Evolutionary conservation across 306 rosid species (phyloP).

Genomic region (Oemleria cerasiformis): DNA sequence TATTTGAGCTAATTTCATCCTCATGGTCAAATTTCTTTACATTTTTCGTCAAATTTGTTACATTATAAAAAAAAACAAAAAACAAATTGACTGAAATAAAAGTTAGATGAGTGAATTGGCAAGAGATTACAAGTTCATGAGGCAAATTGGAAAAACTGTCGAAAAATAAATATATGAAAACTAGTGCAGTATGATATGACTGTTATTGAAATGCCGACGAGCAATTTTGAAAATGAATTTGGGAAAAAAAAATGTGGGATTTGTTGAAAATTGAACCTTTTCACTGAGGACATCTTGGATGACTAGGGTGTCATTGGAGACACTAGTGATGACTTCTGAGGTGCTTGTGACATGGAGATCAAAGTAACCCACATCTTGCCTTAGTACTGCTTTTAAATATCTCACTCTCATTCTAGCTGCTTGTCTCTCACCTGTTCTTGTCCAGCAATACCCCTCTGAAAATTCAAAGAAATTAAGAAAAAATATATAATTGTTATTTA

Average conservation of each 20-base stretch:
- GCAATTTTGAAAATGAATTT: too few relatives aligned
- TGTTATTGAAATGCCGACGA: too few relatives aligned
- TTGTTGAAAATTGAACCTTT: slow-evolving; percentile 48
- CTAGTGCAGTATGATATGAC: too few relatives aligned
- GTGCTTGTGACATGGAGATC: slow-evolving; percentile 90
- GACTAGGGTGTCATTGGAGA: slow-evolving; percentile 74
- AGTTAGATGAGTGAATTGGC: too few relatives aligned
- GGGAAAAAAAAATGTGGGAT: background rate
- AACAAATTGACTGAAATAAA: too few relatives aligned
- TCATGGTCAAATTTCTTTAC: too few relatives aligned
- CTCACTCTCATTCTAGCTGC: slow-evolving; percentile 85
- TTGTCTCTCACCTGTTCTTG: slow-evolving; percentile 93
- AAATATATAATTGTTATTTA: background rate
- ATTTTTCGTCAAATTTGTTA: too few relatives aligned
- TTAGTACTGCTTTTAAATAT: slow-evolving; percentile 71
- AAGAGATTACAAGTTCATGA: too few relatives aligned
- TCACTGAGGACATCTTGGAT: slow-evolving; percentile 85
- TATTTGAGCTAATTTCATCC: too few relatives aligned
- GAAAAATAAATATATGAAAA: too few relatives aligned
- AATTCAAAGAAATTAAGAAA: background rate
- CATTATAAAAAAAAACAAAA: too few relatives aligned
- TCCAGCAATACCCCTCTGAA: slow-evolving; percentile 93
- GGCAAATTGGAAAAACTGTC: too few relatives aligned
- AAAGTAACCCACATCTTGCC: slow-evolving; percentile 92
- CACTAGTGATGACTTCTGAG: slow-evolving; percentile 81